Conservation (phyloP, 2,329 filamentous ascomycete species). For the Niveomyces coronatus region DNA sequence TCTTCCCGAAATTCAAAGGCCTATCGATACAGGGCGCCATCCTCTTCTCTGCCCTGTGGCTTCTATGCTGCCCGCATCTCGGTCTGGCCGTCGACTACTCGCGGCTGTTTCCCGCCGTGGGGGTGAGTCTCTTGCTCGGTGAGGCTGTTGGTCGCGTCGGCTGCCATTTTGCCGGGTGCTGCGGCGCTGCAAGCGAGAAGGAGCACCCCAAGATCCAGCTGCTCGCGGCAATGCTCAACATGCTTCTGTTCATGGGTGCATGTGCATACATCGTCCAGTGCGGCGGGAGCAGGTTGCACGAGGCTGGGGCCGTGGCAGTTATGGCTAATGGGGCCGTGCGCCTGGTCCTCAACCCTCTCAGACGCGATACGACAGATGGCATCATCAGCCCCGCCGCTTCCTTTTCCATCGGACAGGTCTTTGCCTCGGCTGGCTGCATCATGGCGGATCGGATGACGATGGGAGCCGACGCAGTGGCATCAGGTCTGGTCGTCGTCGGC, state of each 20-base stretch:
- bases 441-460: too few species aligned
- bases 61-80: not conserved
- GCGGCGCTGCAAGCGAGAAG: not conserved
- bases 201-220: constrained; percentile 3
- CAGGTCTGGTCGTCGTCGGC: too few species aligned
- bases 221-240: not conserved
- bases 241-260: not conserved
- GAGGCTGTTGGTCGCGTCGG: constrained; percentile 9
- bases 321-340: constrained; percentile 1
- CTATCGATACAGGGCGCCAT: constrained; percentile 9
- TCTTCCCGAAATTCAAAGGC: constrained; percentile 6
- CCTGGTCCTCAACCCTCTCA: constrained; percentile 3
- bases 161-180: constrained; percentile 10
- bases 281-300: not conserved
- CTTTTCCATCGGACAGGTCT: too few species aligned
- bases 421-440: too few species aligned
- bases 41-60: constrained; percentile 1
- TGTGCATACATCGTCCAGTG: not conserved
- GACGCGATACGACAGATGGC: not conserved
- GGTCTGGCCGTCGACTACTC: not conserved
- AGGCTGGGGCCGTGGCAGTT: not conserved
- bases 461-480: too few species aligned
- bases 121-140: constrained; percentile 3
- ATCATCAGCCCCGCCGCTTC: constrained; percentile 1
- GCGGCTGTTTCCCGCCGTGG: not conserved